These are phyloP conservation scores for Trichomonas tenax DNA, from an alignment of 208 protist species.

Conservation along the genomic window DNA sequence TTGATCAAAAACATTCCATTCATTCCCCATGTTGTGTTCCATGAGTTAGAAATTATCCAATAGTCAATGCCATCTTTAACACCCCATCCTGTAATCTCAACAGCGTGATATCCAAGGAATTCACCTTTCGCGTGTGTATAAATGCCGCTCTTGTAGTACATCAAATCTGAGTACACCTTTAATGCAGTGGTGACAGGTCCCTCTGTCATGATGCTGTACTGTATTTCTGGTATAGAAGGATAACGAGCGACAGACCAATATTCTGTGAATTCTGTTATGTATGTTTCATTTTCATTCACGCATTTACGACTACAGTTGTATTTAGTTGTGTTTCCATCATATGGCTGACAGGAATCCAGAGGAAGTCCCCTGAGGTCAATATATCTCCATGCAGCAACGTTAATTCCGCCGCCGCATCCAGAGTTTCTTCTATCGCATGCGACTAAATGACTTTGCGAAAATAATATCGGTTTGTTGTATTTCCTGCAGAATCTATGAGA, in stretches of 20 bases:
- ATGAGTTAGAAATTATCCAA: slow-evolving; percentile 31
- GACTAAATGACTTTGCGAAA: slow-evolving; percentile 5
- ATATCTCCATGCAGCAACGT: slow-evolving; percentile 18
- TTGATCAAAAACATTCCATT: slow-evolving; percentile 26
- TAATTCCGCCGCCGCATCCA: slow-evolving; percentile 20
- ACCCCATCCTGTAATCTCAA: slow-evolving; percentile 42
- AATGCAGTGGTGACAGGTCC: slow-evolving; percentile 36
- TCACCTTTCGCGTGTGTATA: slow-evolving; percentile 34
- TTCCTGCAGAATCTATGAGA: slow-evolving; percentile 28
- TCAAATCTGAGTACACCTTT: slow-evolving; percentile 41
- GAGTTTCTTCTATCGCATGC: slow-evolving; percentile 21
- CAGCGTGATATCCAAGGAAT: slow-evolving; percentile 34
- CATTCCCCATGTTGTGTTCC: slow-evolving; percentile 25
- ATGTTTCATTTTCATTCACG: background rate
- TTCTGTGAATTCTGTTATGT: background rate
- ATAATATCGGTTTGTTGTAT: background rate
- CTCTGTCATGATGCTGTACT: slow-evolving; percentile 30
- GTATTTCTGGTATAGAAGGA: slow-evolving; percentile 26
- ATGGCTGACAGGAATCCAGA: background rate
- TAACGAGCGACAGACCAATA: background rate
- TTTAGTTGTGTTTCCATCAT: background rate
- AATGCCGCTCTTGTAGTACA: slow-evolving; percentile 36
- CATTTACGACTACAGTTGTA: background rate
- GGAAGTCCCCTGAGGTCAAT: slow-evolving; percentile 14
- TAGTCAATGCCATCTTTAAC: slow-evolving; percentile 30